Evolutionary conservation across 805 yeast species (phyloP).

Genomic region (Ogataea corticis): DNA sequence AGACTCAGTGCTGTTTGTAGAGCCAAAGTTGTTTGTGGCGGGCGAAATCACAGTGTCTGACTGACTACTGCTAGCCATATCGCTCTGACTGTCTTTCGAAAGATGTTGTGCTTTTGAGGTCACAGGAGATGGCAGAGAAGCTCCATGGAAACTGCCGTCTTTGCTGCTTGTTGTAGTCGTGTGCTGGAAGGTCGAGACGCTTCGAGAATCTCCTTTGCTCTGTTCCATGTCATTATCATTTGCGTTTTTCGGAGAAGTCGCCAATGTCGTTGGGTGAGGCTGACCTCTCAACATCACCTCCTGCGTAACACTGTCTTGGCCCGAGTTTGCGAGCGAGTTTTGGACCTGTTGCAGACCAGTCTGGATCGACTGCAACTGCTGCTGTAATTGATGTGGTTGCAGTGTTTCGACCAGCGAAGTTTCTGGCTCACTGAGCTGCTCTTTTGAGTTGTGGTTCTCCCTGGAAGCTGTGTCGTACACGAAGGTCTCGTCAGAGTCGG

Average conservation of each 20-base stretch:
- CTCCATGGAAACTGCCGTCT: slow-evolving; percentile 10
- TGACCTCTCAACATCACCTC: slow-evolving; percentile 11
- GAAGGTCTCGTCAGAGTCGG: slow-evolving; percentile 92
- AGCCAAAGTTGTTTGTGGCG: slow-evolving; percentile 13
- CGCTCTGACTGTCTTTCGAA: slow-evolving; percentile 20
- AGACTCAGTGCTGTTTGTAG: slow-evolving; percentile 16
- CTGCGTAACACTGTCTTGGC: not conserved
- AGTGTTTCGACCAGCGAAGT: slow-evolving; percentile 16
- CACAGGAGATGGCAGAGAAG: slow-evolving; percentile 16
- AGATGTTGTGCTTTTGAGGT: slow-evolving; percentile 9
- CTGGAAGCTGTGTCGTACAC: slow-evolving; percentile 68
- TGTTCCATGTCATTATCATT: not conserved
- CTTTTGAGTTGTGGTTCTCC: slow-evolving; percentile 7
- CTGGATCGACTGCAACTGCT: slow-evolving; percentile 15
- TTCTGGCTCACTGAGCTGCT: slow-evolving; percentile 26
- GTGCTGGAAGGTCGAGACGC: not conserved
- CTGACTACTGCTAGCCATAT: slow-evolving; percentile 17
- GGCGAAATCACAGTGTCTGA: slow-evolving; percentile 22
- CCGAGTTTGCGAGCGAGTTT: slow-evolving; percentile 13
- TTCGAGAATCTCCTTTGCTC: not conserved
- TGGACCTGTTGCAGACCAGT: not conserved
- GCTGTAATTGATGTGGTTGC: slow-evolving; percentile 10
- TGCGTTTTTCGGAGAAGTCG: slow-evolving; percentile 2
- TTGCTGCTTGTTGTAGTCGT: slow-evolving; percentile 4
- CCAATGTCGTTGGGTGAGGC: slow-evolving; percentile 4